phyloP scores from a whole-genome alignment of 768 basidiomycete species.

The Mycena indigotica region DNA sequence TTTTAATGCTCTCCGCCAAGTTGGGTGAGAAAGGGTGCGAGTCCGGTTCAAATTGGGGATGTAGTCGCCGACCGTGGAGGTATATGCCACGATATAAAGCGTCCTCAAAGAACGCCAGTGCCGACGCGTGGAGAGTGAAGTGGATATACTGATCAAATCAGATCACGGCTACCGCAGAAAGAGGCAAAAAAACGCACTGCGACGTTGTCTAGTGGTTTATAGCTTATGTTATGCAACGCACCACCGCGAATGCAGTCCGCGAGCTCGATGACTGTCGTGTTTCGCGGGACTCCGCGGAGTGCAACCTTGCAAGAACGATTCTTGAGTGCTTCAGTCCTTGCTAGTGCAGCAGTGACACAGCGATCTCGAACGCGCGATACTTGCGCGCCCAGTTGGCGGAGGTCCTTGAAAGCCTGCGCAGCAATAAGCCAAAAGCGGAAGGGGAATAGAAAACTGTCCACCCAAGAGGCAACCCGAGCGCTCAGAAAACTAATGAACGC shows the following conservation, averaged over 20 bases:
- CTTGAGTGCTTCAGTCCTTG: background rate
- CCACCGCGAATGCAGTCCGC: slow-evolving; percentile 16
- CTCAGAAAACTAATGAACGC: slow-evolving; percentile 12
- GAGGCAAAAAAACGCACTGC: slow-evolving; percentile 5
- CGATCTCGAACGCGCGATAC: slow-evolving; percentile 2
- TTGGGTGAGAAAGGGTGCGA: background rate
- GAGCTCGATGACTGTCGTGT: slow-evolving; percentile 2
- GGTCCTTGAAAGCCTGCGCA: slow-evolving; percentile 1
- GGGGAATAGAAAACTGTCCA: background rate
- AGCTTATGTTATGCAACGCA: slow-evolving; percentile 1
- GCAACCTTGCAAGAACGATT: slow-evolving; percentile 1
- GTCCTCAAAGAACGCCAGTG: slow-evolving; percentile 4
- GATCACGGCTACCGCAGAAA: too few relatives aligned
- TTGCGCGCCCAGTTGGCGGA: background rate
- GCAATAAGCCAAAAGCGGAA: background rate
- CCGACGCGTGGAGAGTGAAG: slow-evolving; percentile 7
- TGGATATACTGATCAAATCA: slow-evolving; percentile 10
- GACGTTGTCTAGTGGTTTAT: background rate
- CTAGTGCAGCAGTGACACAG: background rate
- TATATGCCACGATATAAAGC: slow-evolving; percentile 5
- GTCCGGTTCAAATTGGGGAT: background rate
- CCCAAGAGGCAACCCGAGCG: background rate
- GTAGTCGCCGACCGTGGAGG: slow-evolving; percentile 2
- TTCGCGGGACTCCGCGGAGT: background rate
- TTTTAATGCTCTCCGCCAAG: background rate